Percentiles rank a stretch among this genome's conserved stretches.
Conservation (phyloP, 2,329 filamentous ascomycete genomes). For the Hypoxylon sp. region DNA sequence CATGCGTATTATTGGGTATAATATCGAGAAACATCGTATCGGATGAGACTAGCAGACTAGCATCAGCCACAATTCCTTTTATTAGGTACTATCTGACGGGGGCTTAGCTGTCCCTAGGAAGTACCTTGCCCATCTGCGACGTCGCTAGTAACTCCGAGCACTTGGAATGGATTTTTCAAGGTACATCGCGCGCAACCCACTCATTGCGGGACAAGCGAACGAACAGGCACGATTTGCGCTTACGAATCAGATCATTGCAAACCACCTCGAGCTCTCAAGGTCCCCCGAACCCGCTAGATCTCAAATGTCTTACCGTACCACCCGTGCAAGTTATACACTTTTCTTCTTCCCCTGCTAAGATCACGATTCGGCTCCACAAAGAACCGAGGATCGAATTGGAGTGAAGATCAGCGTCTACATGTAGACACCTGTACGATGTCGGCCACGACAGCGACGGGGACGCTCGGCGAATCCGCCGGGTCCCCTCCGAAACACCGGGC, state of each 20-base stretch:
- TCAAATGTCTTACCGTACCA: background rate
- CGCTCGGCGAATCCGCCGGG: constrained; percentile 18
- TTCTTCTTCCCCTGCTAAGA: background rate
- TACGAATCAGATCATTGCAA: constrained; percentile 30
- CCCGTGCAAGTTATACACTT: background rate
- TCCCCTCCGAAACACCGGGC: constrained; percentile 66
- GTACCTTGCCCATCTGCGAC: background rate
- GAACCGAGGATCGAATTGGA: background rate
- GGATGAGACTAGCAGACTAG: background rate
- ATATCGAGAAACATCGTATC: background rate
- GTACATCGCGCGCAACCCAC: constrained; percentile 6
- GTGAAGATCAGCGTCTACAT: constrained; percentile 4
- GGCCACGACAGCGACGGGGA: constrained; percentile 29
- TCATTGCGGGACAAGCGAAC: constrained; percentile 1
- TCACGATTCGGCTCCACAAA: background rate
- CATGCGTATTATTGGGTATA: background rate
- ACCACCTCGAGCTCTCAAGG: background rate
- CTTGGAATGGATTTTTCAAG: background rate
- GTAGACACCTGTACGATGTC: constrained; percentile 9
- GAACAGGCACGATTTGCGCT: constrained; percentile 10
- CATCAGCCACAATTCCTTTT: constrained; percentile 6
- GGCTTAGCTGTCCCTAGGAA: background rate
- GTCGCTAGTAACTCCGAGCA: constrained; percentile 7
- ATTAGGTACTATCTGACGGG: background rate
- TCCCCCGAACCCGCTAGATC: background rate